Evolutionary conservation across 2,329 filamentous ascomycete genomes (phyloP), one percentile per base, ranked within the genome.

Genomic region (Aspergillus novoparasiticus): DNA sequence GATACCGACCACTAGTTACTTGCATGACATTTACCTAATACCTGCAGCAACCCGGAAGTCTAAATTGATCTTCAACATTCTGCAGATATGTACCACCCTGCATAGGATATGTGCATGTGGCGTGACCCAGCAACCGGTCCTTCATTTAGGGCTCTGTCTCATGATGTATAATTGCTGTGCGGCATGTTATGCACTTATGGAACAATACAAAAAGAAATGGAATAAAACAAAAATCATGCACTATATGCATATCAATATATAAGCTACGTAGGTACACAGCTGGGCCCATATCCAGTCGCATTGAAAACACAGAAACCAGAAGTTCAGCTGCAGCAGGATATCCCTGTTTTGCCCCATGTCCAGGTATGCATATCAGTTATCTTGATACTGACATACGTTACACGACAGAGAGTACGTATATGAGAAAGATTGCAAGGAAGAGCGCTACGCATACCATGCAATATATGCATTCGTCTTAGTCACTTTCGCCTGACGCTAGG

Each of bases 11-110:
- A 19, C 16, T 19, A n/a, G n/a, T n/a, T n/a, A 55, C 51, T 55
- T 55, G 32, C 50, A 36, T 54, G 28, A 54, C n/a, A 23, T 36
- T 36, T 54, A 54, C 50, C 50, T 54, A 54, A 26, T 62, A 64
- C 50, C 51, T 64, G 62, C 62, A 59, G 45, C 62, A 57, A 64
- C 41, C 62, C 62, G 62, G 43, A 62, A 64, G 62, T 59, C 45
- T 62, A 64, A 63, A 59, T 53, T 46, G 60, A 51, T 39, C 23
- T 58, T 45, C 56, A 21, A 57, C n/a, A 39, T 55, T 48, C 51
- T 55, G 21, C 51, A 55, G 51, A 39, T 55, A 39, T 39, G 51
- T 16, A 39, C 34, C 23, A 55, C 51, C 21, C 32, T 55, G 32
- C 32, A 39, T 39, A 39, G n/a, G n/a, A 19, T 54, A 36, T 23